A percentile compares a stretch with the other conserved stretches of the same genome.
These are phyloP conservation scores for Ganoderma lingzhi DNA, from an alignment of 1,284 basidiomycete genomes.

Conservation along the genomic window DNA sequence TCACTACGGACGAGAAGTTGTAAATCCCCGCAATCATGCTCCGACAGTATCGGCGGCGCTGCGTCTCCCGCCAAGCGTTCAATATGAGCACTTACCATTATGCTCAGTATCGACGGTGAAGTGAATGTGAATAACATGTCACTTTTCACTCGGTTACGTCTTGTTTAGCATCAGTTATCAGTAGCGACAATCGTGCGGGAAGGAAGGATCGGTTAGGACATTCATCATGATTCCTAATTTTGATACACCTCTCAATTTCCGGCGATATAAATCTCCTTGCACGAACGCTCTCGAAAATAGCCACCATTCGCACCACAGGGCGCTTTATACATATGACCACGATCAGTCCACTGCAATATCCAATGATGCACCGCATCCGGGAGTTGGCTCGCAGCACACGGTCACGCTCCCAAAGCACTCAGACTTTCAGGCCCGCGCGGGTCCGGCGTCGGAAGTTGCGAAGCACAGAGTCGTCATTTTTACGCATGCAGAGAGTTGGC, in stretches of 20 bases:
- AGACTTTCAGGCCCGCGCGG: slow-evolving; percentile 18
- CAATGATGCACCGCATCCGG: slow-evolving; percentile 10
- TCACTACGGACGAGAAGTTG: slow-evolving; percentile 1
- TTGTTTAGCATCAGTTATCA: neutral
- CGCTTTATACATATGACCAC: slow-evolving; percentile 3
- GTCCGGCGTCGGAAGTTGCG: slow-evolving; percentile 17
- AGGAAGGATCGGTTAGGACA: neutral
- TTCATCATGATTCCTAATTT: neutral
- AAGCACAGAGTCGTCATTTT: slow-evolving; percentile 17
- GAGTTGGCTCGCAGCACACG: neutral
- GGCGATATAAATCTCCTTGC: slow-evolving; percentile 13
- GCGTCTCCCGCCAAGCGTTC: slow-evolving; percentile 5
- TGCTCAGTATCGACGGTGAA: neutral
- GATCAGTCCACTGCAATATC: slow-evolving; percentile 6
- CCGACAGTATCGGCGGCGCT: slow-evolving; percentile 14
- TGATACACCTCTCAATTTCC: slow-evolving; percentile 16
- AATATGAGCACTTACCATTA: neutral
- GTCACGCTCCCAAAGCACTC: neutral
- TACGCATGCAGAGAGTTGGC: slow-evolving; percentile 1
- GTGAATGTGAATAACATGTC: neutral
- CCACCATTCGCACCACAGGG: neutral
- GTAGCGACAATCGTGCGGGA: neutral
- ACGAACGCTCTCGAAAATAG: neutral
- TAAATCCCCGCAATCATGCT: neutral
- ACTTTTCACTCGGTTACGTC: neutral